These are phyloP conservation scores for Coemansia sp. DNA, from an alignment of 192 early-diverging fungal genomes.

Conservation along the genomic window DNA sequence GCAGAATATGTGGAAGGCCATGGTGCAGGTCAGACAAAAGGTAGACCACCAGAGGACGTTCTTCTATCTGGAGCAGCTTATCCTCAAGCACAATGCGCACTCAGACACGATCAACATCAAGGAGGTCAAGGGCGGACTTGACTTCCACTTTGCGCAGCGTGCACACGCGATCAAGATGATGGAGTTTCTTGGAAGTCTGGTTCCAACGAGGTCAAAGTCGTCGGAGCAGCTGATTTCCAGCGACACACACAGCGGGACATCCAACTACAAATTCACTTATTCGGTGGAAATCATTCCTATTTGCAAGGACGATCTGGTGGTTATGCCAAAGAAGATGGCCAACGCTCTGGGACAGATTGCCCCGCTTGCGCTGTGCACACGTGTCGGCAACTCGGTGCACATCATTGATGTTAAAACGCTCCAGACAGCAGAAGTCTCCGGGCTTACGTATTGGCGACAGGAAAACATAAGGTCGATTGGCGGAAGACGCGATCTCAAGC, in stretches of 20 bases:
- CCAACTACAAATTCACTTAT: slow-evolving; percentile 96
- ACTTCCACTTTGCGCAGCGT: slow-evolving; percentile 93
- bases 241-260: slow-evolving; percentile 88
- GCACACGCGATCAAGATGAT: slow-evolving; percentile 93
- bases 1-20: slow-evolving; percentile 97
- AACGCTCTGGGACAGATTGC: slow-evolving; percentile 81
- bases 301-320: slow-evolving; percentile 95
- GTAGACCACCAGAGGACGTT: slow-evolving; percentile 98
- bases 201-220: slow-evolving; percentile 84
- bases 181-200: slow-evolving; percentile 87
- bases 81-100: slow-evolving; percentile 97
- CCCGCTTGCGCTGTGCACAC: slow-evolving; percentile 80
- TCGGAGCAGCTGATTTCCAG: slow-evolving; percentile 96
- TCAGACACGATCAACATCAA: slow-evolving; percentile 98
- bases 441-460: slow-evolving; percentile 78
- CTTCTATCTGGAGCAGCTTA: slow-evolving; percentile 97
- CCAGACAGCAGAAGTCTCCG: slow-evolving; percentile 71
- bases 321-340: slow-evolving; percentile 83
- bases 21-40: slow-evolving; percentile 98
- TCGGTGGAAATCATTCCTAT: slow-evolving; percentile 95
- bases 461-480: slow-evolving; percentile 73
- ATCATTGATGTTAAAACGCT: slow-evolving; percentile 88
- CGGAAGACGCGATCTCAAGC: slow-evolving; percentile 77
- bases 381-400: slow-evolving; percentile 85
- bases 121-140: slow-evolving; percentile 93